These are phyloP conservation scores for Capsicum chinense DNA, from an alignment of 257 asterid species.

Conservation along the genomic window DNA sequence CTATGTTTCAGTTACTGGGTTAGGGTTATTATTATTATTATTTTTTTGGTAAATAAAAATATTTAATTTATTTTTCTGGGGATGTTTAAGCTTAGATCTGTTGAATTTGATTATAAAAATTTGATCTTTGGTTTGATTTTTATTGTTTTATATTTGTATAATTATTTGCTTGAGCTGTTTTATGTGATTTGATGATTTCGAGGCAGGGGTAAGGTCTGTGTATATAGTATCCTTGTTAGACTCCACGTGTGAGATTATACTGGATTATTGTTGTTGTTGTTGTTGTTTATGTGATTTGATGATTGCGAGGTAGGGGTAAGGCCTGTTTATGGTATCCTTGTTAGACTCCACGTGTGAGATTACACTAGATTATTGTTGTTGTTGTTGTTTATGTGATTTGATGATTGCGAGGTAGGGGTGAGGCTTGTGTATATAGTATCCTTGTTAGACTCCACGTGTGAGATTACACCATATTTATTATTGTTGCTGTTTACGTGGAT, in stretches of 20 bases:
- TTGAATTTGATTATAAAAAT: constrained; percentile 16
- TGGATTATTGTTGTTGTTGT: no score
- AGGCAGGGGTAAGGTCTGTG: no score
- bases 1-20: background rate
- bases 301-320: background rate
- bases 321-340: background rate
- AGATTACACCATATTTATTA: no score
- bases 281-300: no score
- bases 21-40: background rate
- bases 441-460: background rate
- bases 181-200: background rate
- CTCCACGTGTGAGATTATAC: no score
- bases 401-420: background rate
- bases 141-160: background rate
- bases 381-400: no score
- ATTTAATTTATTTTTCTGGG: background rate
- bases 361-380: background rate
- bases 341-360: background rate
- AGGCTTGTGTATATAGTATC: background rate
- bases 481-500: no score
- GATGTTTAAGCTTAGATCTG: background rate
- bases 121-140: background rate
- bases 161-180: constrained; percentile 1
- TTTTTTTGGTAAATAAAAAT: background rate
- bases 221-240: no score